phyloP scores from a whole-genome alignment of 2,329 filamentous ascomycete species.

The Cytospora schulzeri region DNA sequence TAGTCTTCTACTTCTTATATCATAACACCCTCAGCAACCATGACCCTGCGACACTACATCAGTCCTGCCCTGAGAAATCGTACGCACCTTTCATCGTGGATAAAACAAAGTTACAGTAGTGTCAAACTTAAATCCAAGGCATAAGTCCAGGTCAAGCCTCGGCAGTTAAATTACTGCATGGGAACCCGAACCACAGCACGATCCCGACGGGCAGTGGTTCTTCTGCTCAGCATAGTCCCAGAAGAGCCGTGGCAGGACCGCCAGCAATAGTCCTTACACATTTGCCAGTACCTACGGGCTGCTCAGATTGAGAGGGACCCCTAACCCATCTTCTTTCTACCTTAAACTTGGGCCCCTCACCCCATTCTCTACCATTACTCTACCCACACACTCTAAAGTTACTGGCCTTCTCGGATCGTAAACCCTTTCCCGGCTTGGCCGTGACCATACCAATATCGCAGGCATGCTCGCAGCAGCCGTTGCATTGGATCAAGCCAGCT shows the following conservation, averaged over 20 bases:
- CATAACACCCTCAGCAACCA: too few relatives aligned
- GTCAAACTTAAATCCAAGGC: not conserved
- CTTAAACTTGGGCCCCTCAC: conserved; percentile 34
- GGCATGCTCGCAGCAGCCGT: conserved; percentile 11
- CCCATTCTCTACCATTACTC: conserved; percentile 33
- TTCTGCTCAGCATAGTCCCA: conserved; percentile 3
- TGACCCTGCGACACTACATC: not conserved
- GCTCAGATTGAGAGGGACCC: conserved; percentile 33
- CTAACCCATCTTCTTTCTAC: conserved; percentile 37
- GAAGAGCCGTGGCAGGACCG: too few relatives aligned
- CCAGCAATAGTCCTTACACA: too few relatives aligned
- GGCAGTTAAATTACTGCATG: not conserved
- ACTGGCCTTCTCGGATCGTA: conserved; percentile 51
- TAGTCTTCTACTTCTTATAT: too few relatives aligned
- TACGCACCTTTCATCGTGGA: too few relatives aligned
- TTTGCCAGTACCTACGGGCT: conserved; percentile 38
- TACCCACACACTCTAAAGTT: conserved; percentile 50
- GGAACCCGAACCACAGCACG: too few relatives aligned
- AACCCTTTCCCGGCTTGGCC: conserved; percentile 50
- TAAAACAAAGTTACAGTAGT: too few relatives aligned
- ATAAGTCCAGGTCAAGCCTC: not conserved
- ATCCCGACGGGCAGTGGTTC: not conserved
- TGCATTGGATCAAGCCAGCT: not conserved
- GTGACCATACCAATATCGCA: conserved; percentile 41
- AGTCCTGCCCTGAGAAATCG: not conserved